phyloP scores from a whole-genome alignment of 306 rosid species.

The Vicia sativa region DNA sequence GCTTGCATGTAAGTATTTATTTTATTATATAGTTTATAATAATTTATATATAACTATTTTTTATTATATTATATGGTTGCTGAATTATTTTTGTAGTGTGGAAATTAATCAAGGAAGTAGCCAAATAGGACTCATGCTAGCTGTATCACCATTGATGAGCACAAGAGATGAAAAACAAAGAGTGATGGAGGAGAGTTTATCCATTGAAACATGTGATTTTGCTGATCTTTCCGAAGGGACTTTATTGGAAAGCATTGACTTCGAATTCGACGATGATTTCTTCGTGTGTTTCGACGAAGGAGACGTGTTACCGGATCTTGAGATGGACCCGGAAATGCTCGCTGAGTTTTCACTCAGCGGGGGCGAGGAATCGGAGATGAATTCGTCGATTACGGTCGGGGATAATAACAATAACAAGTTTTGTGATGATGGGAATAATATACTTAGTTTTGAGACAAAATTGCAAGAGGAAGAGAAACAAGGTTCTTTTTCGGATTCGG shows the following conservation, averaged over 20 bases:
- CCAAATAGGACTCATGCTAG: constrained; percentile 53
- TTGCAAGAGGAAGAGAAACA: constrained; percentile 46
- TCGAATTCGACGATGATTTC: constrained; percentile 59
- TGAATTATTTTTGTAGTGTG: constrained; percentile 1
- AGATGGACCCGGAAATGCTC: constrained; percentile 79
- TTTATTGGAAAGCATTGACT: constrained; percentile 71
- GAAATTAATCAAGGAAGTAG: not conserved
- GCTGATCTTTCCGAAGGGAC: constrained; percentile 62
- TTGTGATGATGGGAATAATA: not conserved
- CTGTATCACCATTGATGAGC: constrained; percentile 70
- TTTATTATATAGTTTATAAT: not conserved
- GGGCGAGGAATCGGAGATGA: constrained; percentile 55
- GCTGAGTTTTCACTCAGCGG: constrained; percentile 67
- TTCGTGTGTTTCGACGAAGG: constrained; percentile 60
- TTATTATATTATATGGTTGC: not conserved
- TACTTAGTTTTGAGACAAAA: not conserved
- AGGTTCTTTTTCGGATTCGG: constrained; percentile 48
- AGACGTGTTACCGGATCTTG: constrained; percentile 80
- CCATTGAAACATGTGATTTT: constrained; percentile 54
- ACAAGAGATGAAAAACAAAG: constrained; percentile 59
- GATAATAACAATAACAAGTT: constrained; percentile 38
- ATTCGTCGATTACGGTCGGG: constrained; percentile 45
- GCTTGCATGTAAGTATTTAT: not conserved
- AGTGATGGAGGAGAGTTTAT: constrained; percentile 62
- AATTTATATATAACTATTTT: not conserved